Conservation (phyloP, 2,329 filamentous ascomycete genomes). For the Phialophora macrospora region DNA sequence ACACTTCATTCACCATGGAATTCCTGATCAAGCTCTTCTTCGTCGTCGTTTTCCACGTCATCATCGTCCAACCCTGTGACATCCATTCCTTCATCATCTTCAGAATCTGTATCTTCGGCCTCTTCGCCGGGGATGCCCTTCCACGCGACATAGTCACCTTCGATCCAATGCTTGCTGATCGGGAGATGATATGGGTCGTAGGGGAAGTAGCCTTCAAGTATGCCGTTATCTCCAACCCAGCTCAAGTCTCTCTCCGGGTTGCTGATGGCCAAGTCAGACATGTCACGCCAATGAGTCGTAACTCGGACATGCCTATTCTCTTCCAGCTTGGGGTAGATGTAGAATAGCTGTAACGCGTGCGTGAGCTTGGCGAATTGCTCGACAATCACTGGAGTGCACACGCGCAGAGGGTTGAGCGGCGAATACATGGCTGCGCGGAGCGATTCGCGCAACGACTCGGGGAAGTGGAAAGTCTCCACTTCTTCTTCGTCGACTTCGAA, state of each 20-base stretch:
- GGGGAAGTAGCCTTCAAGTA: slow-evolving; percentile 93
- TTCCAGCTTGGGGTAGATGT: slow-evolving; percentile 85
- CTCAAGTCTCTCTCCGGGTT: slow-evolving; percentile 60
- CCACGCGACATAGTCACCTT: slow-evolving; percentile 82
- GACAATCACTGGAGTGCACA: slow-evolving; percentile 89
- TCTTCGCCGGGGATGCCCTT: slow-evolving; percentile 72
- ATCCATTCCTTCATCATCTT: slow-evolving; percentile 48
- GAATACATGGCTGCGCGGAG: slow-evolving; percentile 81
- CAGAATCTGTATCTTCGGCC: slow-evolving; percentile 60
- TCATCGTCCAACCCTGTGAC: slow-evolving; percentile 49
- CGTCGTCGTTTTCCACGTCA: slow-evolving; percentile 50
- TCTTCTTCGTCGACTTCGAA: slow-evolving; percentile 60
- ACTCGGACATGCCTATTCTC: slow-evolving; percentile 83
- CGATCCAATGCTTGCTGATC: slow-evolving; percentile 83
- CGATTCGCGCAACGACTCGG: slow-evolving; percentile 72
- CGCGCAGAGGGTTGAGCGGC: slow-evolving; percentile 90
- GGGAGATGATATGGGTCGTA: slow-evolving; percentile 96
- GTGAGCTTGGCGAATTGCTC: slow-evolving; percentile 88
- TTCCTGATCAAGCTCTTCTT: slow-evolving; percentile 41
- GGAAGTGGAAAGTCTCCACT: slow-evolving; percentile 76
- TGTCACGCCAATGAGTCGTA: slow-evolving; percentile 38
- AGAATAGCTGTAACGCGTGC: slow-evolving; percentile 83
- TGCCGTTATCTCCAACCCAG: slow-evolving; percentile 72
- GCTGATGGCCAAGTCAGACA: slow-evolving; percentile 47
- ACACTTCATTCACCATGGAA: slow-evolving; percentile 26